These are phyloP conservation scores for Ogataea degrootiae DNA, from an alignment of 805 yeast species.

Conservation along the genomic window DNA sequence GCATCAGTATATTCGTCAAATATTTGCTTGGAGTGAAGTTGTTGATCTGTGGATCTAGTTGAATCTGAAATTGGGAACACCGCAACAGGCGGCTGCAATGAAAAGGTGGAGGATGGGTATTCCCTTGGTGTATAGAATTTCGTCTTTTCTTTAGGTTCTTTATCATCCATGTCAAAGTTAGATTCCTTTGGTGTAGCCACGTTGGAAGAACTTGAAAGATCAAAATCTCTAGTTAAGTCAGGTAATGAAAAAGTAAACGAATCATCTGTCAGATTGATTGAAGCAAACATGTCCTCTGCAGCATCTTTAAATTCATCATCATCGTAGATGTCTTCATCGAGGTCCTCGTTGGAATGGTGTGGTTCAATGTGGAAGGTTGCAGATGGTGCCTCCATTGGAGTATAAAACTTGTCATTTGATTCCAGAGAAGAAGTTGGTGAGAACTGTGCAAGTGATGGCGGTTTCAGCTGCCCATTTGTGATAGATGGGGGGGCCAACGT, in stretches of 20 bases:
- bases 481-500: too few species aligned
- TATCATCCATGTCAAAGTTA: conserved; percentile 4
- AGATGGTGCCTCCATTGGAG: conserved; percentile 5
- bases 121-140: conserved; percentile 18
- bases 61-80: background rate
- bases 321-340: background rate
- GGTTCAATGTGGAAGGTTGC: background rate
- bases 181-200: too few species aligned
- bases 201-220: background rate
- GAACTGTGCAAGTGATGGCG: background rate
- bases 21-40: too few species aligned
- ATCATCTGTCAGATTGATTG: conserved; percentile 12
- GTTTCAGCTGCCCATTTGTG: too few species aligned
- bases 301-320: background rate
- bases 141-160: conserved; percentile 3
- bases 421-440: background rate
- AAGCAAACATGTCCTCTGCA: conserved; percentile 13
- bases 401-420: conserved; percentile 4
- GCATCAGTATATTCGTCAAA: background rate
- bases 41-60: too few species aligned
- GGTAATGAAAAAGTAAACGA: conserved; percentile 14
- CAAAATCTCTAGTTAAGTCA: conserved; percentile 8
- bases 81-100: background rate
- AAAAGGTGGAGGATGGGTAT: conserved; percentile 8
- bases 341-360: background rate